Evolutionary conservation across 1,284 basidiomycete genomes (phyloP).

Genomic region (Austropuccinia psidii): DNA sequence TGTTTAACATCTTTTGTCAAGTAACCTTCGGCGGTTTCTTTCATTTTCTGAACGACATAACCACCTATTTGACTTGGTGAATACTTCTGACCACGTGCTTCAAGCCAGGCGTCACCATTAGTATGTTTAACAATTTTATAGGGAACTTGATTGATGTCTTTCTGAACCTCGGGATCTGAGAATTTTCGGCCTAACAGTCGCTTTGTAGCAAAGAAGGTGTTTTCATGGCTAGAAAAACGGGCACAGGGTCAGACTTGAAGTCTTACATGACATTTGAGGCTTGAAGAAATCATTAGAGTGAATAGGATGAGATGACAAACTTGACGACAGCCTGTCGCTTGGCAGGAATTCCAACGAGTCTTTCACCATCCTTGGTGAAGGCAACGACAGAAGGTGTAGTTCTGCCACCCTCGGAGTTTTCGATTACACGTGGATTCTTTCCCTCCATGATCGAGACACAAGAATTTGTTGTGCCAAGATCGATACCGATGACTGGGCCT

Average conservation of each 20-base stretch:
- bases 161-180: slow-evolving; percentile 84
- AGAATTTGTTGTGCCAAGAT: slow-evolving; percentile 62
- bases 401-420: slow-evolving; percentile 94
- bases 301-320: slow-evolving; percentile 50
- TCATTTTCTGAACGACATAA: slow-evolving; percentile 87
- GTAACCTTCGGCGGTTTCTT: slow-evolving; percentile 85
- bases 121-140: slow-evolving; percentile 71
- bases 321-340: slow-evolving; percentile 98
- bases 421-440: slow-evolving; percentile 85
- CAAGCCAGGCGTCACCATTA: slow-evolving; percentile 63
- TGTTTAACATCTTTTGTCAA: slow-evolving; percentile 89
- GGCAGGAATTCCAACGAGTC: slow-evolving; percentile 88
- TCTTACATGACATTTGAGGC: slow-evolving; percentile 68
- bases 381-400: slow-evolving; percentile 98
- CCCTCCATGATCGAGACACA: slow-evolving; percentile 95
- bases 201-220: slow-evolving; percentile 66
- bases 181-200: slow-evolving; percentile 92
- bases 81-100: slow-evolving; percentile 58
- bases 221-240: slow-evolving; percentile 38
- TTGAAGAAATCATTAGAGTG: background rate
- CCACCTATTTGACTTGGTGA: slow-evolving; percentile 61
- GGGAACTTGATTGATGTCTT: slow-evolving; percentile 61
- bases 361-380: slow-evolving; percentile 82
- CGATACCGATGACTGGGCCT: slow-evolving; percentile 53
- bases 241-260: background rate